Conservation (phyloP, 2,329 filamentous ascomycete species). For the Microdochium bolleyi region DNA sequence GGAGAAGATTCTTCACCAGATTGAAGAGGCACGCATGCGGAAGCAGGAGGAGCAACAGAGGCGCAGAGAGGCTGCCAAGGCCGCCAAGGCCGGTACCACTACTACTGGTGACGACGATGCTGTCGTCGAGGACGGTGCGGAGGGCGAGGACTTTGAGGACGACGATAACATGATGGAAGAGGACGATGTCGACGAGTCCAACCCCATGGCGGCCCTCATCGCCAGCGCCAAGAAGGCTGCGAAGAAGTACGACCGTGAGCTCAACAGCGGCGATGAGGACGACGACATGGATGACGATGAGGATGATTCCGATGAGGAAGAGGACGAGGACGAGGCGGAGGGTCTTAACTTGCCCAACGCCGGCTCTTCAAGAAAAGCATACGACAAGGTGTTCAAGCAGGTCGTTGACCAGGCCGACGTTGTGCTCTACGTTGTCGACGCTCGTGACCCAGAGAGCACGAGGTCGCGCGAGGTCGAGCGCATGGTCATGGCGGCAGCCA, state of each 20-base stretch:
- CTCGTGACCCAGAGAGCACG: slow-evolving; percentile 84
- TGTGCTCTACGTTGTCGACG: slow-evolving; percentile 86
- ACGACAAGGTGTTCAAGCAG: slow-evolving; percentile 93
- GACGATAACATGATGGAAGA: slow-evolving; percentile 46
- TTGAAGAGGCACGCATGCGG: slow-evolving; percentile 76
- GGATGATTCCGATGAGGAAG: slow-evolving; percentile 21
- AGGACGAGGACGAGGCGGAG: slow-evolving; percentile 36
- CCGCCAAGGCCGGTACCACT: slow-evolving; percentile 46
- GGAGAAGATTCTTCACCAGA: slow-evolving; percentile 87
- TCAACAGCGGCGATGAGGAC: slow-evolving; percentile 52
- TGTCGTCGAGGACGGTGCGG: slow-evolving; percentile 35
- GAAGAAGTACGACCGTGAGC: slow-evolving; percentile 61
- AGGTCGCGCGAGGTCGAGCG: slow-evolving; percentile 86
- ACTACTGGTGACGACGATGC: slow-evolving; percentile 36
- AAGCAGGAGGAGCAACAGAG: slow-evolving; percentile 74
- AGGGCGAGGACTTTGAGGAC: slow-evolving; percentile 39
- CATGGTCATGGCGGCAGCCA: slow-evolving; percentile 80
- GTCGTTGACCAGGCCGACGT: slow-evolving; percentile 87
- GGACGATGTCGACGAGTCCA: slow-evolving; percentile 57
- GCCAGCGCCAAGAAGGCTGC: slow-evolving; percentile 77
- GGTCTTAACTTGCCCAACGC: slow-evolving; percentile 42
- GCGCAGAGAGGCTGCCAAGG: slow-evolving; percentile 64
- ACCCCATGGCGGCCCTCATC: slow-evolving; percentile 87
- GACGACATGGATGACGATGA: slow-evolving; percentile 42
- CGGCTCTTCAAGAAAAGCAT: slow-evolving; percentile 70